Evolutionary conservation across 495 filamentous ascomycete species (phyloP).

Genomic region (Massariosphaeria phaeospora): DNA sequence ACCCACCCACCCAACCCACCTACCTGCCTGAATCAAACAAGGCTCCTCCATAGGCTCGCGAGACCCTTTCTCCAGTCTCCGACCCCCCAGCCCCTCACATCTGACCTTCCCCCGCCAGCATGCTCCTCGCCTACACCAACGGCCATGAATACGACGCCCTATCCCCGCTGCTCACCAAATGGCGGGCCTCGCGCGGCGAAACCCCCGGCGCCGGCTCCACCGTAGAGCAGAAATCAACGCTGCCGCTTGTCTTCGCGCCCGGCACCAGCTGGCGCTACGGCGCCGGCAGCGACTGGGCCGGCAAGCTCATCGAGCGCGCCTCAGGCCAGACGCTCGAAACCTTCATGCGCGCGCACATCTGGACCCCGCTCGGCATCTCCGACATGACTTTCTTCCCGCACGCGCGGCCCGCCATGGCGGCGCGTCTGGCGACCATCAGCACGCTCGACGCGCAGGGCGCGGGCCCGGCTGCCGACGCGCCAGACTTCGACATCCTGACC

Average conservation of each 20-base stretch:
- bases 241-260: slow-evolving; percentile 39
- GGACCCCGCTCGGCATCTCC: slow-evolving; percentile 43
- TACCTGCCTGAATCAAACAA: no score
- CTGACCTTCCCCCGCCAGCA: no score
- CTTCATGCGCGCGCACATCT: slow-evolving; percentile 48
- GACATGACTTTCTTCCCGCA: slow-evolving; percentile 44
- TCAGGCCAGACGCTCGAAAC: slow-evolving; percentile 37
- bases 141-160: slow-evolving; percentile 18
- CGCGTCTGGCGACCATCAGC: slow-evolving; percentile 26
- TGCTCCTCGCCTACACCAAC: slow-evolving; percentile 10
- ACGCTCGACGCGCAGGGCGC: slow-evolving; percentile 30
- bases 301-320: slow-evolving; percentile 19
- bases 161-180: slow-evolving; percentile 1
- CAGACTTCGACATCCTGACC: not conserved
- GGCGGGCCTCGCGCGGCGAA: not conserved
- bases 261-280: slow-evolving; percentile 36
- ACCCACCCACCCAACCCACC: no score
- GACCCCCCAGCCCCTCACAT: no score
- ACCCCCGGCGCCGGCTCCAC: not conserved
- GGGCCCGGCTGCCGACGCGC: not conserved
- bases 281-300: slow-evolving; percentile 33
- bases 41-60: no score
- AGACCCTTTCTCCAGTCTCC: no score
- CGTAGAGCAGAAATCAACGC: not conserved
- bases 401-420: slow-evolving; percentile 36